Conservation (phyloP, 139 green algal genomes). For the Coccomyxa sp. region DNA sequence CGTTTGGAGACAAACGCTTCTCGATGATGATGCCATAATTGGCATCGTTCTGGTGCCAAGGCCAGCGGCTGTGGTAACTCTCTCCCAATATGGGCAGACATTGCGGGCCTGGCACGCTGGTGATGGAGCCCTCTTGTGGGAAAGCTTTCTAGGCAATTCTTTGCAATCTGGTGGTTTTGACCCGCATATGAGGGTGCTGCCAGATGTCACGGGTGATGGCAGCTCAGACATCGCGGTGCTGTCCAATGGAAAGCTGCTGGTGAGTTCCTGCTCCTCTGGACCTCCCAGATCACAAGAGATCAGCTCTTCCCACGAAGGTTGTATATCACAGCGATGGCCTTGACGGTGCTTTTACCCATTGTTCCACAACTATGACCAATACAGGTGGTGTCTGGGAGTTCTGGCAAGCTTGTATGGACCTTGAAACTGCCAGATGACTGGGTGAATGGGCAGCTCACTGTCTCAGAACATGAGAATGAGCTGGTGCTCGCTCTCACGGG, state of each 20-base stretch:
- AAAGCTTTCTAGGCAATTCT: neutral
- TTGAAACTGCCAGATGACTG: neutral
- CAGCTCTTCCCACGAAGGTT: no score
- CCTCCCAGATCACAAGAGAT: no score
- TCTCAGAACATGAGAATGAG: neutral
- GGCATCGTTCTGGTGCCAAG: slow-evolving; percentile 20
- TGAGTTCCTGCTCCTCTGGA: neutral
- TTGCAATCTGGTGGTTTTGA: neutral
- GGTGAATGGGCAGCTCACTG: neutral
- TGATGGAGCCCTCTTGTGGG: slow-evolving; percentile 47
- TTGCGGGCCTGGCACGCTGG: slow-evolving; percentile 42
- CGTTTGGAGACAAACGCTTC: slow-evolving; percentile 49
- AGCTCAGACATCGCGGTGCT: slow-evolving; percentile 4
- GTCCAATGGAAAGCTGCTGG: slow-evolving; percentile 3
- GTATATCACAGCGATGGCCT: no score
- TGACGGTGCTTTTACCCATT: no score
- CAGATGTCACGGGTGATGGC: neutral
- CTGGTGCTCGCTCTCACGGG: neutral
- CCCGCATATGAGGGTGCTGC: neutral
- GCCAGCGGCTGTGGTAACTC: slow-evolving; percentile 21
- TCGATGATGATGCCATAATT: slow-evolving; percentile 4
- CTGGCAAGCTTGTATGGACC: neutral
- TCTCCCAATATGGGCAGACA: slow-evolving; percentile 19
- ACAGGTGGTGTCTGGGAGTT: neutral
- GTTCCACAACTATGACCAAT: no score